Percentiles rank a stretch among this genome's conserved stretches.
phyloP scores from a whole-genome alignment of 2,329 filamentous ascomycete species.

The Penicillium palitans region DNA sequence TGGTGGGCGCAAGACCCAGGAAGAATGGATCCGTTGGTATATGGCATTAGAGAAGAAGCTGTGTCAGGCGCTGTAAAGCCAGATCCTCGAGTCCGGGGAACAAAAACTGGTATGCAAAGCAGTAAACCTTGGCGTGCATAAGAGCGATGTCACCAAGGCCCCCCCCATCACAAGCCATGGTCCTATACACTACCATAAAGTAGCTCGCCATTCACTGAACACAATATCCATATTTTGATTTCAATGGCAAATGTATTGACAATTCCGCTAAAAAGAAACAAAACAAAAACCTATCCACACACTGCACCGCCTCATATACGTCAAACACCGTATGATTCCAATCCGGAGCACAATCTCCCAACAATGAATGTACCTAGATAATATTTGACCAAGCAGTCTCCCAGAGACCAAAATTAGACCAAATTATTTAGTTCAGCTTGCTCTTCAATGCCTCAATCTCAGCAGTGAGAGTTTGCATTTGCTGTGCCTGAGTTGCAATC shows the following conservation, averaged over 20 bases:
- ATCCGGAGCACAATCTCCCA: neutral
- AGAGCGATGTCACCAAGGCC: no score
- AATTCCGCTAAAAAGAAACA: constrained; percentile 26
- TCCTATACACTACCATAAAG: neutral
- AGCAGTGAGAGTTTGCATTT: constrained; percentile 67
- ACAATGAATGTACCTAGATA: constrained; percentile 3
- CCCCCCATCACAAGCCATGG: no score
- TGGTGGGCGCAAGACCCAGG: no score
- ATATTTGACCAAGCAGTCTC: constrained; percentile 1
- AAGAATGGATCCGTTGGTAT: no score
- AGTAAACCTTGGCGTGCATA: no score
- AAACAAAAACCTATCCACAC: constrained; percentile 26
- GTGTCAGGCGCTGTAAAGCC: no score
- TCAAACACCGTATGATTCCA: constrained; percentile 15
- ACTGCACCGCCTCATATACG: constrained; percentile 16
- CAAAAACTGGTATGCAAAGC: no score
- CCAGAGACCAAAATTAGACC: neutral
- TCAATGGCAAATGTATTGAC: constrained; percentile 26
- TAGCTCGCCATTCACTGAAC: neutral
- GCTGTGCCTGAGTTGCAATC: constrained; percentile 73
- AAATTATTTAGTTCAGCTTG: constrained; percentile 56
- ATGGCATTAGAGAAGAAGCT: no score
- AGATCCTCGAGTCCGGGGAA: no score
- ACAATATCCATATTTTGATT: constrained; percentile 8
- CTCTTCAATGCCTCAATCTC: constrained; percentile 82